Evolutionary conservation across 2,329 filamentous ascomycete genomes (phyloP).

Genomic region (Nannizziopsis arthrosporioides): DNA sequence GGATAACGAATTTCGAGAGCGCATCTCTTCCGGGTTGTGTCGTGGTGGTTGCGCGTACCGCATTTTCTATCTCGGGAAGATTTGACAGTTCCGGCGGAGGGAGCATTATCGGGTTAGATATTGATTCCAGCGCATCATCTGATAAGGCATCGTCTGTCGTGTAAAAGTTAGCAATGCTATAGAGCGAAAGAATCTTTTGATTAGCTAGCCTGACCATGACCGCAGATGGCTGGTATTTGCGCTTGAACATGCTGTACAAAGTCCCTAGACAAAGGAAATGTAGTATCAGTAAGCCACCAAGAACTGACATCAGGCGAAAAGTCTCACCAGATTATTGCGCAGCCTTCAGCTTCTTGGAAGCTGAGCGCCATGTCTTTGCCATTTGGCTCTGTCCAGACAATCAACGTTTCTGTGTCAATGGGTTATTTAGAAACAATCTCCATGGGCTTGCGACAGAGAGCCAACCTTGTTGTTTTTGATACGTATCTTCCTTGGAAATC

Average conservation of each 20-base stretch:
- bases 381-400: constrained; percentile 92
- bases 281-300: too few species aligned
- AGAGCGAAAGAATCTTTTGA: background rate
- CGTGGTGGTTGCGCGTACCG: constrained; percentile 66
- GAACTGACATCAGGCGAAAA: background rate
- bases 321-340: constrained; percentile 74
- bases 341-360: constrained; percentile 95
- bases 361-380: constrained; percentile 94
- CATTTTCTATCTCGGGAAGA: constrained; percentile 70
- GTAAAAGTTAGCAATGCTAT: constrained; percentile 5
- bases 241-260: constrained; percentile 82
- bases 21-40: constrained; percentile 69
- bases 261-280: constrained; percentile 49
- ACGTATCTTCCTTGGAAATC: constrained; percentile 87
- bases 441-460: constrained; percentile 21
- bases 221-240: constrained; percentile 51
- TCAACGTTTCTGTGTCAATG: constrained; percentile 64
- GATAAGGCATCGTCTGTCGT: constrained; percentile 67
- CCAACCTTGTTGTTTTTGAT: constrained; percentile 90
- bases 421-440: constrained; percentile 16
- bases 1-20: constrained; percentile 73
- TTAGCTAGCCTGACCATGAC: constrained; percentile 44
- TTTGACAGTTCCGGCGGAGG: constrained; percentile 71
- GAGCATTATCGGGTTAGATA: constrained; percentile 57
- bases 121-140: constrained; percentile 69